A percentile compares a stretch with the other conserved stretches of the same genome.
Conservation (phyloP, 495 filamentous ascomycete species). For the Penicillium robsamsonii region DNA sequence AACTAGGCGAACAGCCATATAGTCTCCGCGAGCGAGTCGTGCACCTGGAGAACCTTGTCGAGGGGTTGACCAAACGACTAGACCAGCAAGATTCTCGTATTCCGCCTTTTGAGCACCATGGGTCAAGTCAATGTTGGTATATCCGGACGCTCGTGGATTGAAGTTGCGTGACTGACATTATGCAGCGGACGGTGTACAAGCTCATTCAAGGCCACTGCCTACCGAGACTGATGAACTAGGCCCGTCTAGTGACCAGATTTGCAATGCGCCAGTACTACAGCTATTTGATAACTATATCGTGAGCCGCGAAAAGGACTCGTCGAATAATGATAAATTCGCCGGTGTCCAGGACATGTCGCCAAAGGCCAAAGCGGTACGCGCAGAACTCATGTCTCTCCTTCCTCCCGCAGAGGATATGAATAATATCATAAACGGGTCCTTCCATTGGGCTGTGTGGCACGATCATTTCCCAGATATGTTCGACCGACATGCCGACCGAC, state of each 20-base stretch:
- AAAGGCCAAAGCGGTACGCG: slow-evolving; percentile 28
- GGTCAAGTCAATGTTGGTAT: background rate
- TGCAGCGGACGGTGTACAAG: slow-evolving; percentile 7
- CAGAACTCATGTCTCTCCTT: slow-evolving; percentile 34
- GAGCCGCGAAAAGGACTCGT: slow-evolving; percentile 30
- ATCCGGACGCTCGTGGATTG: background rate
- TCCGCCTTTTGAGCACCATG: slow-evolving; percentile 12
- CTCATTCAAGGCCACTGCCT: slow-evolving; percentile 9
- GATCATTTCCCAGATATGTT: slow-evolving; percentile 28
- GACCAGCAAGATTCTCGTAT: slow-evolving; percentile 14
- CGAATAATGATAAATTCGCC: slow-evolving; percentile 24
- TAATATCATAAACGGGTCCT: slow-evolving; percentile 29
- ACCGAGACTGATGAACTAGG: slow-evolving; percentile 22
- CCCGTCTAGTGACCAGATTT: slow-evolving; percentile 31
- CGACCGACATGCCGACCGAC: slow-evolving; percentile 4
- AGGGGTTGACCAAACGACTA: slow-evolving; percentile 27
- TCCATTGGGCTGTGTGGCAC: slow-evolving; percentile 33
- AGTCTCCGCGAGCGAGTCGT: slow-evolving; percentile 39
- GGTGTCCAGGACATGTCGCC: slow-evolving; percentile 29
- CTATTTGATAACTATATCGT: slow-evolving; percentile 43
- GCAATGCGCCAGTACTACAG: slow-evolving; percentile 41
- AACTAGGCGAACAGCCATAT: slow-evolving; percentile 31
- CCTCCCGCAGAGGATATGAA: slow-evolving; percentile 29
- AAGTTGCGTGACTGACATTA: background rate
- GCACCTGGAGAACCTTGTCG: slow-evolving; percentile 37